phyloP scores from a whole-genome alignment of 2,329 filamentous ascomycete genomes.

The Colletotrichum sp. region DNA sequence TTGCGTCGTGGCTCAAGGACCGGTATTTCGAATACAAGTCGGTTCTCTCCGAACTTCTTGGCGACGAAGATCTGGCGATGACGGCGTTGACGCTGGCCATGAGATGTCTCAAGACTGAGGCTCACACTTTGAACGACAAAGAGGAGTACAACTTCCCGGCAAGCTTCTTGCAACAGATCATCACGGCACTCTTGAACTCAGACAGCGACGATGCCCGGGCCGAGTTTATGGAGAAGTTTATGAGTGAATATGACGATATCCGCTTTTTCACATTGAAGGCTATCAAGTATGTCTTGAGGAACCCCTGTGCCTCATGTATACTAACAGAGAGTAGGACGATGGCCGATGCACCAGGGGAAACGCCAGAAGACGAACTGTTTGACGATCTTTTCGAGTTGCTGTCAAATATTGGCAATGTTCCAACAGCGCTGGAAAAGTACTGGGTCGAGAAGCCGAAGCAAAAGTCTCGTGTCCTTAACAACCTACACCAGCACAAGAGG shows the following conservation, averaged over 20 bases:
- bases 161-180: slow-evolving; percentile 67
- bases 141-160: slow-evolving; percentile 74
- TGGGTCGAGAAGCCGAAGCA: slow-evolving; percentile 70
- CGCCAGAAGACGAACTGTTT: slow-evolving; percentile 44
- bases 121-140: slow-evolving; percentile 62
- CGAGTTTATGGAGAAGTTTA: slow-evolving; percentile 79
- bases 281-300: slow-evolving; percentile 63
- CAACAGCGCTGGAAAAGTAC: slow-evolving; percentile 72
- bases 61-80: slow-evolving; percentile 66
- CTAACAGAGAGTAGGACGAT: slow-evolving; percentile 34
- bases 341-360: slow-evolving; percentile 23
- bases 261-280: slow-evolving; percentile 81
- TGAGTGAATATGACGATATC: slow-evolving; percentile 83
- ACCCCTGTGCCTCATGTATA: not conserved
- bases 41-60: slow-evolving; percentile 65
- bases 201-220: slow-evolving; percentile 64
- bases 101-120: slow-evolving; percentile 83
- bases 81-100: slow-evolving; percentile 81
- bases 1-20: slow-evolving; percentile 80
- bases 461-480: slow-evolving; percentile 69
- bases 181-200: slow-evolving; percentile 65
- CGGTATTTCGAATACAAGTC: slow-evolving; percentile 74
- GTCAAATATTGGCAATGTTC: slow-evolving; percentile 72
- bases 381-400: slow-evolving; percentile 67
- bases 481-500: slow-evolving; percentile 74